Conservation (phyloP, 768 basidiomycete species). For the Kwoniella pini region DNA sequence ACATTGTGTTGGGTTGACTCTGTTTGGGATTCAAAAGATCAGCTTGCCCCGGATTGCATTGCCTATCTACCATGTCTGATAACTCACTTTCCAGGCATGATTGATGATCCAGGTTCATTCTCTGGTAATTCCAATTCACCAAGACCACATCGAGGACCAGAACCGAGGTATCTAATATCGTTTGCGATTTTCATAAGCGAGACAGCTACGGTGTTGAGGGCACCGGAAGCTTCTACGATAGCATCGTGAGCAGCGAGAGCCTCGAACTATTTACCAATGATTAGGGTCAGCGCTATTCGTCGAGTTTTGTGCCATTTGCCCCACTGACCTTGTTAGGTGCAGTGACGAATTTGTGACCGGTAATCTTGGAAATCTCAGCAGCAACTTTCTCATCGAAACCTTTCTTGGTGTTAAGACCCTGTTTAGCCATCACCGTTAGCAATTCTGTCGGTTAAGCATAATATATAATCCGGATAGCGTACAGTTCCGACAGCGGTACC, state of each 20-base stretch:
- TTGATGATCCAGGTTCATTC: conserved; percentile 98
- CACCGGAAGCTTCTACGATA: conserved; percentile 94
- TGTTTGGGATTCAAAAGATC: conserved; percentile 10
- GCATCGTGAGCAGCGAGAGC: conserved; percentile 98
- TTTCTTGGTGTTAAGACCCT: conserved; percentile 95
- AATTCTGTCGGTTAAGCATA: background rate
- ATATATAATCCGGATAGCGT: no score
- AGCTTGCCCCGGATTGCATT: background rate
- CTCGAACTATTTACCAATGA: conserved; percentile 69
- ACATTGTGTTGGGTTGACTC: conserved; percentile 97
- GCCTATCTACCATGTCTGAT: no score
- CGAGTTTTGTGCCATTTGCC: no score
- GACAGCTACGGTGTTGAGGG: conserved; percentile 92
- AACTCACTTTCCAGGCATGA: conserved; percentile 90
- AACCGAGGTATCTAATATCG: conserved; percentile 95
- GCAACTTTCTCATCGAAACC: conserved; percentile 97
- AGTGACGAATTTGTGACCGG: conserved; percentile 87
- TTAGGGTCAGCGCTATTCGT: no score
- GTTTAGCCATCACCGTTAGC: conserved; percentile 1
- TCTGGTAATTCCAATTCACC: conserved; percentile 93
- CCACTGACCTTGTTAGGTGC: conserved; percentile 93
- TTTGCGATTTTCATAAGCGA: conserved; percentile 99
- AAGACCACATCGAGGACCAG: conserved; percentile 94
- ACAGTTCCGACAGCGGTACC: conserved; percentile 98
- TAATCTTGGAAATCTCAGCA: conserved; percentile 82